Evolutionary conservation across 208 protist species (phyloP).

Genomic region (Sergeia podlipaevii): DNA sequence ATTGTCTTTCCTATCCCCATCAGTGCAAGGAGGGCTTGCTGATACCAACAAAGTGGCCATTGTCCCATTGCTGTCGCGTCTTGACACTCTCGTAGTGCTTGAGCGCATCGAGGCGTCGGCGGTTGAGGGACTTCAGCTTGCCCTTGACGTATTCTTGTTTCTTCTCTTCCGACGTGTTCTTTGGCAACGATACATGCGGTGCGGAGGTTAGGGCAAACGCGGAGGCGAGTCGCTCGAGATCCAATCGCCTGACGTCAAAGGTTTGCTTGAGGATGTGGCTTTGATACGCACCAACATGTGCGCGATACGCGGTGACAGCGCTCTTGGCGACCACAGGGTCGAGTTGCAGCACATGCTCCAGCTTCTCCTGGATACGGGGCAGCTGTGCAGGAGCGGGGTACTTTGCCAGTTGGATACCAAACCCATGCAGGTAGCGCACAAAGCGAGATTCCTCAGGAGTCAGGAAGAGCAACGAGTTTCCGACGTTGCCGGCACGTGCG

Average conservation of each 20-base stretch:
- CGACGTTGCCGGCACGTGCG: constrained; percentile 91
- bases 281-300: constrained; percentile 92
- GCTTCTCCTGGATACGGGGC: constrained; percentile 75
- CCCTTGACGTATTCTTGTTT: constrained; percentile 86
- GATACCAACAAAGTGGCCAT: constrained; percentile 73
- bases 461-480: constrained; percentile 92
- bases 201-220: constrained; percentile 91
- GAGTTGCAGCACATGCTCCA: constrained; percentile 86
- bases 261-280: constrained; percentile 92
- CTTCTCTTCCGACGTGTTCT: constrained; percentile 54
- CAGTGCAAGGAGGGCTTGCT: constrained; percentile 18
- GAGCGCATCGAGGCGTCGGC: constrained; percentile 47
- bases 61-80: constrained; percentile 78
- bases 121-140: constrained; percentile 85
- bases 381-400: constrained; percentile 69
- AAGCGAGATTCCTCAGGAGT: constrained; percentile 90
- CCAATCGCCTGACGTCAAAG: constrained; percentile 90
- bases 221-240: constrained; percentile 89
- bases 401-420: constrained; percentile 74
- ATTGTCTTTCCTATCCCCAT: not conserved
- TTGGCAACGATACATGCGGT: constrained; percentile 77
- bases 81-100: constrained; percentile 81
- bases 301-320: constrained; percentile 88
- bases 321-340: constrained; percentile 87
- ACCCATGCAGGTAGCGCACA: constrained; percentile 80